Evolutionary conservation across 2,329 filamentous ascomycete genomes (phyloP).

Genomic region (Verticillium albo-atrum): DNA sequence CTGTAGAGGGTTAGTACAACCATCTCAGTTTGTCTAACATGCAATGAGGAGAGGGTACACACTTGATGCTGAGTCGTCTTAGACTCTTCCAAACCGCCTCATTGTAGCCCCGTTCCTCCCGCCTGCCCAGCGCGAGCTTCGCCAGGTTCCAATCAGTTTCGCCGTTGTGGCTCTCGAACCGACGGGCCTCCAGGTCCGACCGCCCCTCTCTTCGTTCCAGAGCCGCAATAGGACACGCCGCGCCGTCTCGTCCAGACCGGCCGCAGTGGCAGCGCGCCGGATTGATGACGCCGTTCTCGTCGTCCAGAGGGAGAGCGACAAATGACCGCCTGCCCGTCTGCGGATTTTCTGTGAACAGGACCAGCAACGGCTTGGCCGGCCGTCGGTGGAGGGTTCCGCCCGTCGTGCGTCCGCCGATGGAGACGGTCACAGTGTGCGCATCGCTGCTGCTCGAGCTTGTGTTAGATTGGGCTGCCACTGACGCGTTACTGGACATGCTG

Average conservation of each 20-base stretch:
- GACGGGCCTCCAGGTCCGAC: conserved; percentile 16
- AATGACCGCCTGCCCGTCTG: conserved; percentile 18
- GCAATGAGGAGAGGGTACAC: not conserved
- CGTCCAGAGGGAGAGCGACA: conserved; percentile 25
- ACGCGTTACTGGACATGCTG: conserved; percentile 10
- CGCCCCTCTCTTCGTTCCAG: conserved; percentile 22
- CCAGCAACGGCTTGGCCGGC: conserved; percentile 27
- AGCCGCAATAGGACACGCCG: conserved; percentile 6
- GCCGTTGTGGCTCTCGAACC: conserved; percentile 17
- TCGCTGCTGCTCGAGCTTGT: conserved; percentile 10
- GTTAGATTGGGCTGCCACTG: conserved; percentile 6
- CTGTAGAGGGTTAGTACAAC: not conserved
- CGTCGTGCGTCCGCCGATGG: conserved; percentile 17
- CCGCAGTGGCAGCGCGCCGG: conserved; percentile 29
- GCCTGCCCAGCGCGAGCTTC: conserved; percentile 16
- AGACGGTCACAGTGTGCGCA: conserved; percentile 10
- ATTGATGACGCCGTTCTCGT: conserved; percentile 23
- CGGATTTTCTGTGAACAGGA: conserved; percentile 23
- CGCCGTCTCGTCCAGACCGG: conserved; percentile 17
- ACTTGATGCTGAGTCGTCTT: conserved; percentile 23
- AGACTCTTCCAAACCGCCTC: conserved; percentile 18
- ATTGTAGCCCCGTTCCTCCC: conserved; percentile 6
- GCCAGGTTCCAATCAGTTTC: conserved; percentile 24
- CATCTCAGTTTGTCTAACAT: not conserved
- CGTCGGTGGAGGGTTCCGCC: conserved; percentile 21